These are phyloP conservation scores for Aspergillus neoniger DNA, from an alignment of 2,329 filamentous ascomycete species.

Conservation along the genomic window DNA sequence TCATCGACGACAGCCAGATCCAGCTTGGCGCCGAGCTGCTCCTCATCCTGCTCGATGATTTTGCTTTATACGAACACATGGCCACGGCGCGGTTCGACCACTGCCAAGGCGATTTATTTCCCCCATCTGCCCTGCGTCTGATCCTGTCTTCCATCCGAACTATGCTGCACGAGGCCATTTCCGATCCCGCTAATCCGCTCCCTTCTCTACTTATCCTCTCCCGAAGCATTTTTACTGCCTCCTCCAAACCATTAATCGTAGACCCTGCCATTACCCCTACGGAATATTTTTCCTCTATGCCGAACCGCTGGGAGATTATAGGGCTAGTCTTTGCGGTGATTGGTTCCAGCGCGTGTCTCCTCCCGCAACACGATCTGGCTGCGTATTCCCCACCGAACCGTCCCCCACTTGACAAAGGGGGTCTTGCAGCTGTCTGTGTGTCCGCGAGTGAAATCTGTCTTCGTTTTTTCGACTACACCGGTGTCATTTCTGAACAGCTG, in stretches of 20 bases:
- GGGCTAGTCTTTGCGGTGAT: not conserved
- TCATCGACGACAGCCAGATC: not conserved
- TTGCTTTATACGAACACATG: not conserved
- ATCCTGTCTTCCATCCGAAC: not conserved
- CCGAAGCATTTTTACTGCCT: not conserved
- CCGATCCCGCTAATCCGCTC: not conserved
- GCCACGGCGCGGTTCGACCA: not conserved
- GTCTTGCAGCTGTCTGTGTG: not conserved
- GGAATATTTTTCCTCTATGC: not conserved
- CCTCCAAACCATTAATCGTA: not conserved
- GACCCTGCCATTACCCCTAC: not conserved
- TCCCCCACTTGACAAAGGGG: not conserved
- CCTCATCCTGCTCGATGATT: not conserved
- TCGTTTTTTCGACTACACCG: not conserved
- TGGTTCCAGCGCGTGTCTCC: not conserved
- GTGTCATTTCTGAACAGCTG: not conserved
- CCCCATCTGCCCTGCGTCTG: not conserved
- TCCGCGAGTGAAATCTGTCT: not conserved
- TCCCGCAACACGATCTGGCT: not conserved
- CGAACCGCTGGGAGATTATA: not conserved
- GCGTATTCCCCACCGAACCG: not conserved
- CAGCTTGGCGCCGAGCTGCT: not conserved
- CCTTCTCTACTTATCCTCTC: not conserved
- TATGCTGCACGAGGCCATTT: not conserved
- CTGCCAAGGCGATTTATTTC: not conserved